Evolutionary conservation across 139 green algal species (phyloP).

Genomic region (Edaphochlamys debaryana): DNA sequence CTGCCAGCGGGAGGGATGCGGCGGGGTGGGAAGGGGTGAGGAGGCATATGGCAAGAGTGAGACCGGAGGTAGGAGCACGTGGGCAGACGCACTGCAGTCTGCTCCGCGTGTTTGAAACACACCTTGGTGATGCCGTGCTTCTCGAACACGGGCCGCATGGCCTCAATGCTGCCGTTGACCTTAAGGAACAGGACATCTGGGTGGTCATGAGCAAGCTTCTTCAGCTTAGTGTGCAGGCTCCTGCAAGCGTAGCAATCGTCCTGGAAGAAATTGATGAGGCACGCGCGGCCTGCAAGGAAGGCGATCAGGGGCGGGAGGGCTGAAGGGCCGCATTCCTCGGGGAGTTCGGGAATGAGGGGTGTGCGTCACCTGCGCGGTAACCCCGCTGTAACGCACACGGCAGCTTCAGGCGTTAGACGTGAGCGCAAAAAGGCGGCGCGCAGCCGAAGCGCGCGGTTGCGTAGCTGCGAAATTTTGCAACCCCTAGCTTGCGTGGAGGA

Average conservation of each 20-base stretch:
- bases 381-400: no score
- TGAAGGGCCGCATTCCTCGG: no score
- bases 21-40: background rate
- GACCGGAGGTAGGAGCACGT: background rate
- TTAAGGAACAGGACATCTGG: constrained; percentile 71
- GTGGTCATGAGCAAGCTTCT: constrained; percentile 65
- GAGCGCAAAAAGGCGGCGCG: no score
- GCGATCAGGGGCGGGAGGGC: no score
- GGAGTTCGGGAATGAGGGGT: no score
- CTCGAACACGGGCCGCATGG: constrained; percentile 56
- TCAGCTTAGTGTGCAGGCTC: constrained; percentile 67
- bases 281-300: constrained; percentile 41
- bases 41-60: background rate
- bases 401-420: no score
- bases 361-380: no score
- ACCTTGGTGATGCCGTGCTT: constrained; percentile 63
- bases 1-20: background rate
- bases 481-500: no score
- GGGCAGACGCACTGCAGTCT: no score
- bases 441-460: no score
- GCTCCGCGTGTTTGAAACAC: no score
- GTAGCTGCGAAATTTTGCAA: no score
- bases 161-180: constrained; percentile 52
- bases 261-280: constrained; percentile 71
- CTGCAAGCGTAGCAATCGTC: constrained; percentile 58